A percentile compares a stretch with the other conserved stretches of the same genome.
These are phyloP conservation scores for Fragaria iinumae DNA, from an alignment of 306 rosid genomes.

Conservation along the genomic window DNA sequence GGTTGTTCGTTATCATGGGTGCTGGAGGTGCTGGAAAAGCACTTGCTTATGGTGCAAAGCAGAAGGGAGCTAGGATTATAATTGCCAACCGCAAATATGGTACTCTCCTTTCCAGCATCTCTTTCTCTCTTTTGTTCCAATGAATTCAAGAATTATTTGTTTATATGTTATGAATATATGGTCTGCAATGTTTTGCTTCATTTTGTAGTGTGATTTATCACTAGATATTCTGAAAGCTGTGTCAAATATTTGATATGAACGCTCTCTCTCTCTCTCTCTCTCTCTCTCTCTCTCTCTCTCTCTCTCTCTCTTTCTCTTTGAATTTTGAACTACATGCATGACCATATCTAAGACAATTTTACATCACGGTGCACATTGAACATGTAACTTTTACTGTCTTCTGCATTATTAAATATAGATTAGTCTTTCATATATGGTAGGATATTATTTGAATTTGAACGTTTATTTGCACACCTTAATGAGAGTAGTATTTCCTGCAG, in stretches of 20 bases:
- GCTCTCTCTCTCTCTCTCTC: no score
- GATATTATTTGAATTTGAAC: not conserved
- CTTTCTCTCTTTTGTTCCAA: not conserved
- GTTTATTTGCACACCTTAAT: not conserved
- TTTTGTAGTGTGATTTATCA: no score
- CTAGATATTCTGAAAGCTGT: no score
- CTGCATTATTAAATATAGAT: not conserved
- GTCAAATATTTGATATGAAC: no score
- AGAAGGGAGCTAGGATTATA: constrained; percentile 82
- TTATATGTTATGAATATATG: not conserved
- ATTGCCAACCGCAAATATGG: constrained; percentile 90
- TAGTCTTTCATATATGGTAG: no score
- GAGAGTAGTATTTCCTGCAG: not conserved
- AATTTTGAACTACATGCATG: no score
- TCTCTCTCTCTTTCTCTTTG: no score
- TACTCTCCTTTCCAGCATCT: constrained; percentile 20
- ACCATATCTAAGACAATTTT: no score
- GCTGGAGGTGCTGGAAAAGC: constrained; percentile 99
- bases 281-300: no score
- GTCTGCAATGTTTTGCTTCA: not conserved
- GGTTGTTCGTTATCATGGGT: constrained; percentile 79
- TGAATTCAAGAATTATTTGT: not conserved
- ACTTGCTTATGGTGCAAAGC: constrained; percentile 92
- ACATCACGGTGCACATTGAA: no score
- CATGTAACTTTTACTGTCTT: not conserved